phyloP scores from a whole-genome alignment of 2,329 filamentous ascomycete species.

The Colletotrichum sp. region DNA sequence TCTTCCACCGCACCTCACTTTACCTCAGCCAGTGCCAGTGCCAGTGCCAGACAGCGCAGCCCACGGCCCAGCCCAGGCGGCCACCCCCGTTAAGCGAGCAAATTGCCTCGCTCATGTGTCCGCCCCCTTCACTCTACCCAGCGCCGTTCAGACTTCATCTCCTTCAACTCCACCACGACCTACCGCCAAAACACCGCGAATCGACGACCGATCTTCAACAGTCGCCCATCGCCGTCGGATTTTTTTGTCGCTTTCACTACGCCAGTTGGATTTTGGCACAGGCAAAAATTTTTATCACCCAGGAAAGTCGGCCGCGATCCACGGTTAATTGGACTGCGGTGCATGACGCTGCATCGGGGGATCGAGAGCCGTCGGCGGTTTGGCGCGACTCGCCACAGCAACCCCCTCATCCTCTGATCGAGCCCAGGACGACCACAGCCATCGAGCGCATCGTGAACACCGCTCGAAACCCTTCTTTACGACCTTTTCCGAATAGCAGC shows the following conservation, averaged over 20 bases:
- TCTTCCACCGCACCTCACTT: not conserved
- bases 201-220: conserved; percentile 16
- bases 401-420: conserved; percentile 26
- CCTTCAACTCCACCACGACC: conserved; percentile 22
- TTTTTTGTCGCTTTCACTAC: conserved; percentile 10
- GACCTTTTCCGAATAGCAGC: not conserved
- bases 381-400: conserved; percentile 40
- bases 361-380: conserved; percentile 40
- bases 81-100: conserved; percentile 21
- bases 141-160: conserved; percentile 23
- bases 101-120: conserved; percentile 21
- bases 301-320: not conserved
- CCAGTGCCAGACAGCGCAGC: conserved; percentile 11
- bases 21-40: conserved; percentile 8
- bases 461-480: conserved; percentile 1
- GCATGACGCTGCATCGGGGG: conserved; percentile 39
- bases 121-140: conserved; percentile 23
- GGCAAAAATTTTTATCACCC: not conserved
- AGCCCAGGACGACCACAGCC: conserved; percentile 9
- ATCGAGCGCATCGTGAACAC: conserved; percentile 25
- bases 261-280: conserved; percentile 3
- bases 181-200: conserved; percentile 17
- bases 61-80: conserved; percentile 13
- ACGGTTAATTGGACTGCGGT: conserved; percentile 22
- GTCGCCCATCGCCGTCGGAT: conserved; percentile 6